Percentiles rank a stretch among this genome's conserved stretches.
Evolutionary conservation across 2,329 filamentous ascomycete genomes (phyloP).

Genomic region (Trichophyton mentagrophytes): DNA sequence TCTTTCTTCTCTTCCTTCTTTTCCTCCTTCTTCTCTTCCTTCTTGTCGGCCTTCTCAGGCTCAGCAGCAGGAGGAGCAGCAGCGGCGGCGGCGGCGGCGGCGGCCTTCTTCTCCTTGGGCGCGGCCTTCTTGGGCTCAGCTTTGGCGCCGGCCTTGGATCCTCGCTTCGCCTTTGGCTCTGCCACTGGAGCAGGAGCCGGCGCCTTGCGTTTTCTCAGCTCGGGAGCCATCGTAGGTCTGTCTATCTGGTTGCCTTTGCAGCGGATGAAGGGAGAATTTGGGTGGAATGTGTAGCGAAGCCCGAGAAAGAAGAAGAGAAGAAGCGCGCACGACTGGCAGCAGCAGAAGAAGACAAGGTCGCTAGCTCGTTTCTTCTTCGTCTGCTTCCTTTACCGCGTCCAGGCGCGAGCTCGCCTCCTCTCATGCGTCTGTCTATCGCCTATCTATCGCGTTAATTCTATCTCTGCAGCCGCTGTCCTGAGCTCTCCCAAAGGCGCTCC

Average conservation of each 20-base stretch:
- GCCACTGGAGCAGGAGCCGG: slow-evolving; percentile 34
- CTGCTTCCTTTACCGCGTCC: background rate
- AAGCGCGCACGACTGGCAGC: background rate
- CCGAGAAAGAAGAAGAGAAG: background rate
- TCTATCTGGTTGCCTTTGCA: background rate
- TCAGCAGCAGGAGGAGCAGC: background rate
- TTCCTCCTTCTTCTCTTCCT: background rate
- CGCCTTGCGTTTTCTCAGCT: slow-evolving; percentile 51
- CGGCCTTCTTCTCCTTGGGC: slow-evolving; percentile 21
- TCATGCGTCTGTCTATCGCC: background rate
- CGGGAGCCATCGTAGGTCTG: slow-evolving; percentile 28
- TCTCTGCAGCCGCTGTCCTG: background rate
- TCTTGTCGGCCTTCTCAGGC: background rate
- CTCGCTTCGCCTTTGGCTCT: slow-evolving; percentile 30
- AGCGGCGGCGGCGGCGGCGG: slow-evolving; percentile 3
- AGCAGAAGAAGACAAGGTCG: background rate
- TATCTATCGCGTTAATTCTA: background rate
- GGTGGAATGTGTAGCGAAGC: slow-evolving; percentile 7
- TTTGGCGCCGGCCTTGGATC: slow-evolving; percentile 20
- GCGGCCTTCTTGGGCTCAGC: slow-evolving; percentile 17
- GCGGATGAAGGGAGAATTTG: background rate
- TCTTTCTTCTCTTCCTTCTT: slow-evolving; percentile 12
- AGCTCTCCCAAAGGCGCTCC: background rate
- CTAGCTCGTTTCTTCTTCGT: slow-evolving; percentile 4
- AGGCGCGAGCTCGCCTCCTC: background rate